A percentile compares a stretch with the other conserved stretches of the same genome.
Conservation (phyloP, 2,329 filamentous ascomycete genomes). For the Chlorencoelia australis region DNA sequence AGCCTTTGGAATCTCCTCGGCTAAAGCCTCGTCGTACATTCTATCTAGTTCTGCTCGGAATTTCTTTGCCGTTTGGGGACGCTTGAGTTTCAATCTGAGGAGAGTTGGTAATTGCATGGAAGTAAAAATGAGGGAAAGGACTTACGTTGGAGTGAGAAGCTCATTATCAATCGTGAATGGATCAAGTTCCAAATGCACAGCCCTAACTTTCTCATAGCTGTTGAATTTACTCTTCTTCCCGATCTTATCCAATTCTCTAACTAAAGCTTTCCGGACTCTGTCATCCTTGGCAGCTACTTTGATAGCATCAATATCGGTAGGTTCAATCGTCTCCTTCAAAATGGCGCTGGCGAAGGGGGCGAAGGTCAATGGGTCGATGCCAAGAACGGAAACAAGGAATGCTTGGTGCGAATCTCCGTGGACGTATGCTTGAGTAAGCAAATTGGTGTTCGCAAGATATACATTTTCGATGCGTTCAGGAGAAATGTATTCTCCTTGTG, state of each 20-base stretch:
- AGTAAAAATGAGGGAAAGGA: neutral
- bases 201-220: conserved; percentile 75
- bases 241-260: conserved; percentile 70
- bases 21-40: conserved; percentile 26
- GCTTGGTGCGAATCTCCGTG: conserved; percentile 83
- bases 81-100: conserved; percentile 58
- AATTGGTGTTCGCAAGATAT: conserved; percentile 70
- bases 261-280: conserved; percentile 62
- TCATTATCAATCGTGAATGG: conserved; percentile 93
- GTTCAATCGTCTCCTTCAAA: conserved; percentile 54
- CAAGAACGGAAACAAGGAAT: conserved; percentile 76
- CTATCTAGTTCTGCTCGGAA: conserved; percentile 23
- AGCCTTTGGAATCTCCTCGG: conserved; percentile 30
- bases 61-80: conserved; percentile 53
- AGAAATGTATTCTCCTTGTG: conserved; percentile 96
- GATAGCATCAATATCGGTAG: conserved; percentile 57
- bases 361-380: conserved; percentile 76
- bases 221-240: conserved; percentile 83
- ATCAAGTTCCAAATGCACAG: conserved; percentile 66
- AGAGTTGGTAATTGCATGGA: neutral
- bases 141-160: conserved; percentile 78
- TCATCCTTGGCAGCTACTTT: conserved; percentile 56
- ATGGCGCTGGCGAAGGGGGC: conserved; percentile 71
- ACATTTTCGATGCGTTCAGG: conserved; percentile 96
- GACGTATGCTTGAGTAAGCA: conserved; percentile 74